These are phyloP conservation scores for Aspergillus leporis DNA, from an alignment of 495 filamentous ascomycete genomes.

Conservation along the genomic window DNA sequence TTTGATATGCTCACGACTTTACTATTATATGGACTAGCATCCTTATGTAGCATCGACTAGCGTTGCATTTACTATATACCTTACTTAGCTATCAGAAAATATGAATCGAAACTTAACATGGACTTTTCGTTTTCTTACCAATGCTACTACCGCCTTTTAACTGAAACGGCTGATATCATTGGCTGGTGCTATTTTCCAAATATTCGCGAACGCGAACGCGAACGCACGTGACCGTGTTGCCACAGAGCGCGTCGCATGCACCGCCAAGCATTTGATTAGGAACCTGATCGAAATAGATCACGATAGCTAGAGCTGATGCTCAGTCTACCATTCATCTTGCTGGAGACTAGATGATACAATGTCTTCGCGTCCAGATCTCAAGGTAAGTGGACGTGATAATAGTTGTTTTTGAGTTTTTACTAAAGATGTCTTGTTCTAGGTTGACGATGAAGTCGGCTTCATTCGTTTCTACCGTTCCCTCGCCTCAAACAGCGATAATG, in stretches of 20 bases:
- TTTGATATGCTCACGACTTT: constrained; percentile 30
- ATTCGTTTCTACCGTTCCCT: constrained; percentile 91
- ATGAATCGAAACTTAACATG: background rate
- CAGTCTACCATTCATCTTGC: constrained; percentile 12
- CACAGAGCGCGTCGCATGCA: constrained; percentile 27
- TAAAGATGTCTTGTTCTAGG: constrained; percentile 44
- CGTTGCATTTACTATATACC: constrained; percentile 35
- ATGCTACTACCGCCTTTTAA: background rate
- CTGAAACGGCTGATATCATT: constrained; percentile 10
- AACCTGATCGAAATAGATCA: background rate
- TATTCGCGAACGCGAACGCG: constrained; percentile 42
- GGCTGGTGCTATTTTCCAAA: constrained; percentile 27
- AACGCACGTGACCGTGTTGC: constrained; percentile 39
- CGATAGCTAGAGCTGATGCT: constrained; percentile 1
- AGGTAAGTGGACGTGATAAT: constrained; percentile 50
- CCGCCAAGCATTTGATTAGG: constrained; percentile 7
- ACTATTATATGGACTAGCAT: constrained; percentile 17
- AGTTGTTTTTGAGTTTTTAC: background rate
- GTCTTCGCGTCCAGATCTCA: constrained; percentile 90
- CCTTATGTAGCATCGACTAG: constrained; percentile 27
- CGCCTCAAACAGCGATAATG: constrained; percentile 61
- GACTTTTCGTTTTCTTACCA: background rate
- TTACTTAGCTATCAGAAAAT: background rate
- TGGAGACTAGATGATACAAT: constrained; percentile 50
- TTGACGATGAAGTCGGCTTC: constrained; percentile 95